Base-by-base conservation (phyloP, 2,329 filamentous ascomycete species). In the Raffaelea arxii region DNA sequence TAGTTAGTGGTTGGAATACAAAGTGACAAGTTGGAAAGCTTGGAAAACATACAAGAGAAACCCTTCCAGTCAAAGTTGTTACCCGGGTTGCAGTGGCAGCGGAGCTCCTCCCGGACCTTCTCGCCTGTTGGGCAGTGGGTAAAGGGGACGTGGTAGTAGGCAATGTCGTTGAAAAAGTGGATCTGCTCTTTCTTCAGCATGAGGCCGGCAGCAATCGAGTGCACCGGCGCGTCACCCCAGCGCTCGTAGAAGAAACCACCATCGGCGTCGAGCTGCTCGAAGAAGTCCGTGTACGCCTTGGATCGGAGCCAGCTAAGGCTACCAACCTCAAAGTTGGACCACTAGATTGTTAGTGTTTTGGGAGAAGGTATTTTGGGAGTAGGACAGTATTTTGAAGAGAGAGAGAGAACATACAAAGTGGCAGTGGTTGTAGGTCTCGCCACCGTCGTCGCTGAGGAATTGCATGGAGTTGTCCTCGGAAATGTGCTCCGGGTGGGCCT, bases 31-130 rank as follows among this genome's bases (percentile, higher is more conserved):
- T 23, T 4, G 39, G 14, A 19, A 24, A 18, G 23, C 2, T n/a
- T 2, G 46, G 19, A 18, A 19, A 51, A 72, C 86, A 72, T 78
- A 94, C 90, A 97, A 63, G 88, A 95, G 65, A 96, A 97, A 44
- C 86, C 86, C 67, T 95, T 96, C 94, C 94, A 98, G 68, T 98
- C 92, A 73, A 98, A 98, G 72, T 98, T 98, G 50, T 97, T 86
- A 59, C 84, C 82, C 7, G 92, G 91, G 61, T 98, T 89, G 70
- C 92, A 98, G 66, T 90, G 84, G 66, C 92, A 98, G 63, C 86
- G 90, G 55, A 91, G 79, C 55, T 95, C 84, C 46, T 90, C 65
- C 54, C 90, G 80, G 46, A 77, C 80, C 68, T 95, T 77, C 67
- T 97, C 88, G 46, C 84, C 86, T 1, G 89, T 95, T 3, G 92